Evolutionary conservation across 2,329 filamentous ascomycete genomes (phyloP), one percentile per base, ranked within the genome.

Genomic region (Huntiella omanensis): DNA sequence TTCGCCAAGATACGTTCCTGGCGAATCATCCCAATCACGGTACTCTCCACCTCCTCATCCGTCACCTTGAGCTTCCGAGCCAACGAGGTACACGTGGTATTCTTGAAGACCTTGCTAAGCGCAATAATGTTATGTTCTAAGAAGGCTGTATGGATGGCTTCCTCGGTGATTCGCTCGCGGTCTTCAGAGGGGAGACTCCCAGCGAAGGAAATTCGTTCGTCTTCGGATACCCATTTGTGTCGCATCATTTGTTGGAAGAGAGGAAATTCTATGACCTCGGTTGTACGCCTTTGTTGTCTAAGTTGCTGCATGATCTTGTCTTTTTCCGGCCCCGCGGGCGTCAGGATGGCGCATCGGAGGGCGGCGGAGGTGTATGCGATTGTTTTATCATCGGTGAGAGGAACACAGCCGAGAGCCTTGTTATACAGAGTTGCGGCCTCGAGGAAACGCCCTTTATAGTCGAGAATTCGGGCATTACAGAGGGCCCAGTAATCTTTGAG

Each of bases 241-340:
- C 96, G 70, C 61, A 93, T 94, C 75, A 98, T 96, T 68, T 96
- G 96, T 66, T 96, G 91, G 11, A 98, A 67, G 46, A 98, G 95
- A 42, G 76, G 69, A 57, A 82, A 88, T 62, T 96, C 84, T 32
- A 80, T 74, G 2, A 91, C 73, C 43, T 77, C 73, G 3, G 69
- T 67, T 0, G 83, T 73, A 28, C 91, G 75, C 53, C 96, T 91
- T 61, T 98, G 91, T 62, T 93, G 94, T 71, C 94, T 94, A 11
- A 98, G 67, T 45, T 82, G 78, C 4, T 77, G 84, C 13, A 98
- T 71, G 38, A 80, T 77, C 40, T 83, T 76, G 52, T 81, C 85
- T 46, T 91, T 77, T 56, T 79, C 70, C 0, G 91, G 91, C 0
- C 91, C 91, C 0, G 91, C 91, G 1, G 88, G 88, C 0, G 87